Base-by-base conservation (phyloP, 495 filamentous ascomycete genomes). In the Penicillium turbatum region DNA sequence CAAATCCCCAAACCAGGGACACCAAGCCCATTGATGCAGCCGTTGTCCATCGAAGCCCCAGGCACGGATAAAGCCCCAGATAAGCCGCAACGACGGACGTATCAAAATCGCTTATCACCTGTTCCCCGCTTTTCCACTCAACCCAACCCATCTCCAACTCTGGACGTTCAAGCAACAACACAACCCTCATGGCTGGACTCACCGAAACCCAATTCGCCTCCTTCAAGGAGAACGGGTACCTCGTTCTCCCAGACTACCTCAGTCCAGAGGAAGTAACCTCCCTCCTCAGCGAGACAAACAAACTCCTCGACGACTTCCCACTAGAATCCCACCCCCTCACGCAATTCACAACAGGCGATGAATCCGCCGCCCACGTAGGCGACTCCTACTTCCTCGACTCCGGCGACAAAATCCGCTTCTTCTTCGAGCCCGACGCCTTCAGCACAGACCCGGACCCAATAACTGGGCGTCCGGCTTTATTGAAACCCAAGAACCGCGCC, bases 301-400 rank as follows among this genome's bases (percentile, higher is more conserved):
- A 71, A 31, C 82, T 96, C 53, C 87, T 98, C 47, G 72, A 84
- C 48, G 75, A 78, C 49, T 90, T 98, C 75, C 71, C 80, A 26
- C 76, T 98, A 5, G 75, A 83, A 27, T 79, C 82, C 19, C 93
- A 98, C 72, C 93, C 93, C 0, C 83, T 97, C 76, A 98, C 93
- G 2, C 85, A 82, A 63, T 98, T 98, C 81, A 85, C 84, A 13
- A 95, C 92, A 1, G 91, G 90, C 62, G 77, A 83, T 53, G 60
- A 66, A 24, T 34, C 52, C 21, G 42, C 56, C 46, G 63, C 68
- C 43, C 93, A 98, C 71, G 87, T 97, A 19, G 92, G 93, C 54
- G 93, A 98, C 73, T 82, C 87, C 67, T 98, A 98, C 82, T 98
- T 98, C 72, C 82, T 98, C 0, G 75, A 72, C 2, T 90, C 85